Evolutionary conservation across 2,329 filamentous ascomycete genomes (phyloP).

Genomic region (Aciculosporium take): DNA sequence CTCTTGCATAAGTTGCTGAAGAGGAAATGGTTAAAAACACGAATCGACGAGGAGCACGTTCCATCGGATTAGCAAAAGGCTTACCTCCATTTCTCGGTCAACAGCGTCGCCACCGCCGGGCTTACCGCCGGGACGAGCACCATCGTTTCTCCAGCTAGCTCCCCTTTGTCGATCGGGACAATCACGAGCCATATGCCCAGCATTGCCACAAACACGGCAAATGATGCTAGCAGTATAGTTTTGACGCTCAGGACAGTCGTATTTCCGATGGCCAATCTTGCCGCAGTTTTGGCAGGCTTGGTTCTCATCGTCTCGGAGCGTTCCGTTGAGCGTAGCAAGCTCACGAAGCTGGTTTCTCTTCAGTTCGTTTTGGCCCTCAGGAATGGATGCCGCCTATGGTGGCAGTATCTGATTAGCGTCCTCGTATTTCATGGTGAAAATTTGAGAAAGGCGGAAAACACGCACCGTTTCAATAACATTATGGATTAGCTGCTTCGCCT

Average conservation of each 20-base stretch:
- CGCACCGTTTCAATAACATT: conserved; percentile 96
- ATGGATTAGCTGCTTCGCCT: conserved; percentile 95
- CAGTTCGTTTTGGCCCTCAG: conserved; percentile 95
- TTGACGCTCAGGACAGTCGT: conserved; percentile 92
- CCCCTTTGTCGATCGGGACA: conserved; percentile 90
- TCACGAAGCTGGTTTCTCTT: conserved; percentile 98
- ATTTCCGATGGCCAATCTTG: conserved; percentile 97
- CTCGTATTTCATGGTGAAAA: background rate
- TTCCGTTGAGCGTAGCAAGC: conserved; percentile 95
- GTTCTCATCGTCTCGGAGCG: conserved; percentile 95
- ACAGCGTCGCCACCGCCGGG: conserved; percentile 71
- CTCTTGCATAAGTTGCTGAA: conserved; percentile 91
- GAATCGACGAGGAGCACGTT: background rate
- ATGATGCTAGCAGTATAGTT: conserved; percentile 99
- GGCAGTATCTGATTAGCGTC: conserved; percentile 12
- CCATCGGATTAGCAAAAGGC: conserved; percentile 18
- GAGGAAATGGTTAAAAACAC: conserved; percentile 26
- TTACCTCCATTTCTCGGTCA: conserved; percentile 87
- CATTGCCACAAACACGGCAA: conserved; percentile 93
- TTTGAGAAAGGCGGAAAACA: conserved; percentile 11
- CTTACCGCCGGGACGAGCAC: conserved; percentile 42
- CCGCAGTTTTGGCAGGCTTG: conserved; percentile 99
- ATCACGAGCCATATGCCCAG: conserved; percentile 95
- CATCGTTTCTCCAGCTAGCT: conserved; percentile 76
- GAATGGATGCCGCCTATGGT: conserved; percentile 81